phyloP scores from a whole-genome alignment of 1,284 basidiomycete genomes.

The Neolentinus lepideus region DNA sequence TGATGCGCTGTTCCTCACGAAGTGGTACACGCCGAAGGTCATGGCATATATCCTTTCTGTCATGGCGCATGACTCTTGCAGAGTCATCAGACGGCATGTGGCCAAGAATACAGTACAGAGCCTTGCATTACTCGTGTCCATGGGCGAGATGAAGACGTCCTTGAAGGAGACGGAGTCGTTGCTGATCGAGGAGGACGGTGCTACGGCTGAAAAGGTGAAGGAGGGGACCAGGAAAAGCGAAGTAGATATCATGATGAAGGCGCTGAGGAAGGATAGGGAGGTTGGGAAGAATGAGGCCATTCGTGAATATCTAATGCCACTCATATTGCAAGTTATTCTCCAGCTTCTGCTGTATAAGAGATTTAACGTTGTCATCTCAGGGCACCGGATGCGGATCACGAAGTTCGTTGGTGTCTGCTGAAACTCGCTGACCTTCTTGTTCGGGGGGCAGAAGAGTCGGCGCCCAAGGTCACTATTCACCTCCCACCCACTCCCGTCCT shows the following conservation, averaged over 20 bases:
- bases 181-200: slow-evolving; percentile 82
- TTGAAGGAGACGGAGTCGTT: slow-evolving; percentile 70
- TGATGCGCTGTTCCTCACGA: slow-evolving; percentile 88
- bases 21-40: slow-evolving; percentile 80
- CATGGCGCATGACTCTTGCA: slow-evolving; percentile 81
- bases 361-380: slow-evolving; percentile 28
- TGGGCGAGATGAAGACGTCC: slow-evolving; percentile 81
- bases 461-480: slow-evolving; percentile 84
- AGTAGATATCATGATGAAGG: slow-evolving; percentile 74
- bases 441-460: slow-evolving; percentile 72
- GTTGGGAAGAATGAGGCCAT: slow-evolving; percentile 79
- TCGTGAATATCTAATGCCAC: slow-evolving; percentile 74
- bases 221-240: slow-evolving; percentile 71
- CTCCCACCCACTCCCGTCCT: slow-evolving; percentile 71
- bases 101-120: slow-evolving; percentile 84
- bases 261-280: slow-evolving; percentile 77
- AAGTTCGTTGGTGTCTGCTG: slow-evolving; percentile 86
- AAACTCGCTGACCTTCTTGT: slow-evolving; percentile 92
- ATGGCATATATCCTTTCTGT: slow-evolving; percentile 90
- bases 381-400: slow-evolving; percentile 69
- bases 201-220: slow-evolving; percentile 58
- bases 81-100: slow-evolving; percentile 79
- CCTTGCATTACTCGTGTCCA: slow-evolving; percentile 79
- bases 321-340: slow-evolving; percentile 57
- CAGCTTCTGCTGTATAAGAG: slow-evolving; percentile 3